These are phyloP conservation scores for Cryptococcus depauperatus DNA, from an alignment of 1,284 basidiomycete genomes.

Conservation along the genomic window DNA sequence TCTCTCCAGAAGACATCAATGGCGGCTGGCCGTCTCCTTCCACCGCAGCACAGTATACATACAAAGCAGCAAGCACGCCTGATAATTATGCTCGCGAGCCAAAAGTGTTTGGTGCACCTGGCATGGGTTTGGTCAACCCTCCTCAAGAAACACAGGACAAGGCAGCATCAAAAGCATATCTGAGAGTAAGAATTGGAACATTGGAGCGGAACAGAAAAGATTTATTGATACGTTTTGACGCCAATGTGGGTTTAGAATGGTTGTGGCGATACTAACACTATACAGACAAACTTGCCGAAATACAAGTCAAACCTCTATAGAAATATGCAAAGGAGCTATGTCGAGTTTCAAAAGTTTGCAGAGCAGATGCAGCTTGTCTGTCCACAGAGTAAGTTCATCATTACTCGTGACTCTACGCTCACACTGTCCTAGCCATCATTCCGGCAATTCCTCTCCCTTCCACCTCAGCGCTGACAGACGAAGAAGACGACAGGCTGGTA, in stretches of 20 bases:
- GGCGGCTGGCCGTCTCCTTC: constrained; percentile 11
- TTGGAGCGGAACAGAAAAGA: constrained; percentile 89
- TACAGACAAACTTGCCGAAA: constrained; percentile 81
- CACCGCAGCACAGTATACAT: neutral
- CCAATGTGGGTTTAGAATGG: constrained; percentile 57
- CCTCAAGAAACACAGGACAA: constrained; percentile 3
- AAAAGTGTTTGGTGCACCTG: constrained; percentile 38
- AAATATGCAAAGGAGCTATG: constrained; percentile 82
- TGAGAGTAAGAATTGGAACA: constrained; percentile 76
- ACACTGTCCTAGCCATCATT: constrained; percentile 54
- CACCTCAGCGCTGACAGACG: constrained; percentile 87
- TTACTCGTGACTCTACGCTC: neutral
- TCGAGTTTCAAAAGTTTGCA: constrained; percentile 85
- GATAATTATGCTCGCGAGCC: constrained; percentile 23
- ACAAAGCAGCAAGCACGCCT: neutral
- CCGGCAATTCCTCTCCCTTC: constrained; percentile 83
- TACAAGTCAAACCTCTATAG: constrained; percentile 81
- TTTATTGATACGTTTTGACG: constrained; percentile 82
- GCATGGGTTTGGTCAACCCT: constrained; percentile 23
- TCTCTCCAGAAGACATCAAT: constrained; percentile 15
- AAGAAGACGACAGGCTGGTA: constrained; percentile 89
- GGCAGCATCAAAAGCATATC: constrained; percentile 45
- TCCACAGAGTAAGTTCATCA: constrained; percentile 55
- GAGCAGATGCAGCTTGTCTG: constrained; percentile 73
- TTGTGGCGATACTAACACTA: neutral